Percentiles rank a stretch among this genome's conserved stretches.
Conservation (phyloP, 2,329 filamentous ascomycete species). For the Leptographium procerum region DNA sequence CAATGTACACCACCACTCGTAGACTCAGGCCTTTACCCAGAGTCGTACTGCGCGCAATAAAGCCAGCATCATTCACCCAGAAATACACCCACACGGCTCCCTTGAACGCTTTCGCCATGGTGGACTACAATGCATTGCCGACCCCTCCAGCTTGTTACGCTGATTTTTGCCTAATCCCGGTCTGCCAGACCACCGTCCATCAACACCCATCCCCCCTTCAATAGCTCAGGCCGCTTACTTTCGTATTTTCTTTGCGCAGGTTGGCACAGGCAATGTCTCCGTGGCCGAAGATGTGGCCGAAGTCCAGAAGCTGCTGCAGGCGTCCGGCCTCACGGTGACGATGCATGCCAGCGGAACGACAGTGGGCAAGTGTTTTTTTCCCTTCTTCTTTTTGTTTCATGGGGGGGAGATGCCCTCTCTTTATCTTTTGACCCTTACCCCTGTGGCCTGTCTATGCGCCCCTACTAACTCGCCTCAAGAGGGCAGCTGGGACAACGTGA, state of each 20-base stretch:
- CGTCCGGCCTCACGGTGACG: slow-evolving; percentile 67
- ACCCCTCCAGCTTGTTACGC: slow-evolving; percentile 71
- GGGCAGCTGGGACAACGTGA: slow-evolving; percentile 82
- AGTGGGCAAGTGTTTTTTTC: slow-evolving; percentile 52
- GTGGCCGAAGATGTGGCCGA: slow-evolving; percentile 77
- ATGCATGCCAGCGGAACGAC: slow-evolving; percentile 96
- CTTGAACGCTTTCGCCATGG: not conserved
- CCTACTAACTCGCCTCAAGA: slow-evolving; percentile 44
- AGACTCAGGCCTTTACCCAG: not conserved
- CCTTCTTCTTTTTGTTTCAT: too few relatives aligned
- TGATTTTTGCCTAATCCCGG: slow-evolving; percentile 85
- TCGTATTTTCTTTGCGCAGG: slow-evolving; percentile 39
- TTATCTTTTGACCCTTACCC: not conserved
- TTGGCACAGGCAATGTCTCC: slow-evolving; percentile 68
- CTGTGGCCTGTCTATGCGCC: too few relatives aligned
- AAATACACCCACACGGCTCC: not conserved
- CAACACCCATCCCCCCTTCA: not conserved
- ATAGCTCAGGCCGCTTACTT: not conserved
- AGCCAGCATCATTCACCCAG: not conserved
- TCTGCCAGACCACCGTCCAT: slow-evolving; percentile 24
- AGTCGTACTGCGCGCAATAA: not conserved
- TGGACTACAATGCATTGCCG: slow-evolving; percentile 35
- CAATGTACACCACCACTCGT: not conserved
- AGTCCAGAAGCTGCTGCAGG: slow-evolving; percentile 74
- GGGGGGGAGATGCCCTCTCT: too few relatives aligned